Evolutionary conservation across 2,329 filamentous ascomycete species (phyloP).

Genomic region (Verruconis gallopava): DNA sequence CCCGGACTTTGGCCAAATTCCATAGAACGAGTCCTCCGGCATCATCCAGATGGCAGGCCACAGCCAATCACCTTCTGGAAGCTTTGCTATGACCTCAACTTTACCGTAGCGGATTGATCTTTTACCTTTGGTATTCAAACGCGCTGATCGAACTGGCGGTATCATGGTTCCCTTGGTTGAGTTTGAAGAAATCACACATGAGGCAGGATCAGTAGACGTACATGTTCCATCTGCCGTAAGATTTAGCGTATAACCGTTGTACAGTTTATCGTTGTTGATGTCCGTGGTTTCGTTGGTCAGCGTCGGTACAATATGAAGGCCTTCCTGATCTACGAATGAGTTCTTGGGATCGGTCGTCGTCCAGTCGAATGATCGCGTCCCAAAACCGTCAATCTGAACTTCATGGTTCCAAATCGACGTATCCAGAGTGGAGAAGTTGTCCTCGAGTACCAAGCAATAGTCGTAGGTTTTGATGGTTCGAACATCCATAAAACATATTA

Average conservation of each 20-base stretch:
- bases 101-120: constrained; percentile 36
- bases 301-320: constrained; percentile 41
- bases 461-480: constrained; percentile 14
- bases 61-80: constrained; percentile 42
- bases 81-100: constrained; percentile 40
- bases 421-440: constrained; percentile 36
- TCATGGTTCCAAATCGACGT: constrained; percentile 36
- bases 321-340: constrained; percentile 33
- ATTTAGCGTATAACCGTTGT: constrained; percentile 30
- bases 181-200: constrained; percentile 31
- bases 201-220: constrained; percentile 21
- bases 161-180: constrained; percentile 33
- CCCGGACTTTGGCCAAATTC: constrained; percentile 38
- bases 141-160: constrained; percentile 36
- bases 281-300: constrained; percentile 28
- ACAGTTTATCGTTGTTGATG: constrained; percentile 29
- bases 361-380: constrained; percentile 41
- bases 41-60: constrained; percentile 32
- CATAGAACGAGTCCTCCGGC: constrained; percentile 15
- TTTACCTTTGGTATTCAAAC: constrained; percentile 35
- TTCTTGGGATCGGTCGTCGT: constrained; percentile 37
- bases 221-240: constrained; percentile 30
- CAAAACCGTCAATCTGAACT: constrained; percentile 30
- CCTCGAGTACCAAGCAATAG: constrained; percentile 39
- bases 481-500: neutral